Conservation (phyloP, 495 filamentous ascomycete genomes). For the Evernia prunastri region DNA sequence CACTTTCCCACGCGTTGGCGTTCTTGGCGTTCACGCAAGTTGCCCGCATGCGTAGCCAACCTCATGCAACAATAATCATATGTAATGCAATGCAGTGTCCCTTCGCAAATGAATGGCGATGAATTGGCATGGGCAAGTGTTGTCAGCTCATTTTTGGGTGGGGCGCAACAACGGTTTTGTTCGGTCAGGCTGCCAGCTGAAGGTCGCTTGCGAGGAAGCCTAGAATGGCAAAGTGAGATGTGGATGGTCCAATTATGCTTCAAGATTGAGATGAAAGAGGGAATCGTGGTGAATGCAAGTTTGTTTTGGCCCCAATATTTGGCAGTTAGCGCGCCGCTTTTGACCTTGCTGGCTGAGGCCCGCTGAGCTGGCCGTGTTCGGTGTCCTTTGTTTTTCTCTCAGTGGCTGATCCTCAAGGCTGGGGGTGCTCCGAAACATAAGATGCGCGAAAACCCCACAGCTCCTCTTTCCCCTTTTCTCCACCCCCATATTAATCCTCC, state of each 20-base stretch:
- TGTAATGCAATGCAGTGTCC: not conserved
- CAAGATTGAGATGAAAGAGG: not conserved
- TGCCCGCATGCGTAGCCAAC: not conserved
- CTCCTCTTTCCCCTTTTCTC: not conserved
- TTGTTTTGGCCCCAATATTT: conserved; percentile 6
- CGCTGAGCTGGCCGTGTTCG: not conserved
- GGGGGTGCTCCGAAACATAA: conserved; percentile 13
- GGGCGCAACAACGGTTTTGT: not conserved
- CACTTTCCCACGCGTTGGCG: conserved; percentile 12
- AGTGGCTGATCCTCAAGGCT: not conserved
- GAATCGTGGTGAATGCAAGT: conserved; percentile 6
- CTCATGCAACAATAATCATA: conserved; percentile 3
- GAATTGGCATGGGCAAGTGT: not conserved
- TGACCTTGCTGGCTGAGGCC: not conserved
- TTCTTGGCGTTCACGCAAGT: not conserved
- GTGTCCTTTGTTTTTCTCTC: conserved; percentile 1
- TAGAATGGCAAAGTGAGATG: conserved; percentile 1
- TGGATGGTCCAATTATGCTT: conserved; percentile 11
- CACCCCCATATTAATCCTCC: not conserved
- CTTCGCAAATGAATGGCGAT: conserved; percentile 3
- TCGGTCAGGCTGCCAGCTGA: not conserved
- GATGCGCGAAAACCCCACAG: conserved; percentile 12
- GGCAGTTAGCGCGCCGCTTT: conserved; percentile 3
- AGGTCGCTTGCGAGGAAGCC: not conserved
- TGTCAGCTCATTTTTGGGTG: conserved; percentile 4